Base-by-base conservation (phyloP, 83 land plant species). In the Picea mariana region DNA sequence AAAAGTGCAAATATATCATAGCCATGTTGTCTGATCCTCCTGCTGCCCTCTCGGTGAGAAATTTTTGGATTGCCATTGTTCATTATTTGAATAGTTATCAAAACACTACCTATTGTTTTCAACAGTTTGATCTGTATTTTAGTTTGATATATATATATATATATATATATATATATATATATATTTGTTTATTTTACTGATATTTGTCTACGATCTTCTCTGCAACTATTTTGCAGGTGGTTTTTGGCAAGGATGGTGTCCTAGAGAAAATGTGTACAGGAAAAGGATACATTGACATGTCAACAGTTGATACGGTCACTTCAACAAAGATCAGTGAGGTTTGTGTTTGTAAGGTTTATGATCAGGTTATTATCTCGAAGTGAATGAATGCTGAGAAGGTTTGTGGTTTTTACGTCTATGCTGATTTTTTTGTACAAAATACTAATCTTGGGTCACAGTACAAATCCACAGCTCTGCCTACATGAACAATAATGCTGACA, bases 281-380 rank as follows among this genome's bases (percentile, higher is more conserved):
- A 71, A 96, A 93, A 89, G 93, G 90, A 8, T 96, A 96, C 83
- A 92, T 96, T 83, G 99, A 96, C 84, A 96, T 96, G 99, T 96
- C 99, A 83, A 96, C 98, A 44, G 99, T 96, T 73, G 98, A 95
- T 88, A 81, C 92, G 5, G 86, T 79, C 31, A 96, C 99, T 34
- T 95, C 99, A 27, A 62, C 75, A 62, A 89, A 87, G 75, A 96
- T 96, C 20, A 82, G 83, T 79, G 83, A 96, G 98, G 99, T 96
- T 38, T 62, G 80, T 24, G 99, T 96, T 38, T 62, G 80, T 24
- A 4, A 73, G n/a, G 21, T 21, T 40, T n/a, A 73, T 73, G 77
- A 1, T 73, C 21, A 20, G 9, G 77, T 44, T 52, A 52, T 52
- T 12, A 2, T 21, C 58, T 23, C 2, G 47, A 73, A 73, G 8